Evolutionary conservation across 2,329 filamentous ascomycete species (phyloP).

Genomic region (Colletotrichum trifolii): DNA sequence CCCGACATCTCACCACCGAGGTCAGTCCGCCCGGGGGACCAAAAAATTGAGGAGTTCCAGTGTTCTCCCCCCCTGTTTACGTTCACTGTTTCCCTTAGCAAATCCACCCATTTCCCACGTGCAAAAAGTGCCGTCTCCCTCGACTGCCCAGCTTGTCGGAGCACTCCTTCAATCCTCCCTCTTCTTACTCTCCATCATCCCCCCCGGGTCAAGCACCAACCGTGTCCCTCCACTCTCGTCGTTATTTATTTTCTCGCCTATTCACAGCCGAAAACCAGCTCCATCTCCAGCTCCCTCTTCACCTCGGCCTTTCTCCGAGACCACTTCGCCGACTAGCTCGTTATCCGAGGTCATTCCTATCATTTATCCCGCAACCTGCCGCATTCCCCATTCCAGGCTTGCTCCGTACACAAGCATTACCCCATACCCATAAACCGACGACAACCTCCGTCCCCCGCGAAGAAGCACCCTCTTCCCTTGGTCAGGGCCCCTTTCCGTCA

Average conservation of each 20-base stretch:
- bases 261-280: constrained; percentile 1
- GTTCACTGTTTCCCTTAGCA: constrained; percentile 28
- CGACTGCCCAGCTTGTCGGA: constrained; percentile 12
- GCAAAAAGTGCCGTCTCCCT: constrained; percentile 36
- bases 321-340: constrained; percentile 26
- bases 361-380: constrained; percentile 34
- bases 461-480: constrained; percentile 95
- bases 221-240: constrained; percentile 12
- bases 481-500: constrained; percentile 85
- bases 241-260: neutral
- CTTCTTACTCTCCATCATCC: neutral
- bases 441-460: constrained; percentile 62
- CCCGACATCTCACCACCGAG: constrained; percentile 19
- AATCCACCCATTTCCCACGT: constrained; percentile 35
- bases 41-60: constrained; percentile 31
- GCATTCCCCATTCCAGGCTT: constrained; percentile 28
- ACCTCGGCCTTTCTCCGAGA: constrained; percentile 33
- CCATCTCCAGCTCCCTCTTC: constrained; percentile 1
- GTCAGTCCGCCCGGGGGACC: constrained; percentile 16
- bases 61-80: constrained; percentile 2
- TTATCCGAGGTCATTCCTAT: constrained; percentile 35
- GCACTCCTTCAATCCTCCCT: constrained; percentile 8
- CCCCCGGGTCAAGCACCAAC: constrained; percentile 21
- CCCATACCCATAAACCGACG: constrained; percentile 33
- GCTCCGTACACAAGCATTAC: constrained; percentile 25